Evolutionary conservation across 305 asterid genomes (phyloP), one percentile per base, ranked within the genome.

Genomic region (Fraxinus latifolia): DNA sequence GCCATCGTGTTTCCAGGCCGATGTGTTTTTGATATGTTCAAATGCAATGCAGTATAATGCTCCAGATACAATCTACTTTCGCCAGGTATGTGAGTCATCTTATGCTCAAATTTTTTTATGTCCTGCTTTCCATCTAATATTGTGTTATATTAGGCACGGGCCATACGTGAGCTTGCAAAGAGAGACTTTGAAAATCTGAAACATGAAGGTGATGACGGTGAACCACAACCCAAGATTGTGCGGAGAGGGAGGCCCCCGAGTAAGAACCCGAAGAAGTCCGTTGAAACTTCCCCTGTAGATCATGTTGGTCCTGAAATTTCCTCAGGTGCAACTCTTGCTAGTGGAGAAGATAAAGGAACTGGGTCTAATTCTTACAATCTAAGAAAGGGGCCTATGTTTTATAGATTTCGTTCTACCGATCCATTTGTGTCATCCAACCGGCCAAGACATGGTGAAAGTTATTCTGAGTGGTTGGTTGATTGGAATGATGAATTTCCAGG

Each of bases 401-500:
- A 84, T 83, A 91, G 87, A 84, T 84, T 83, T 80, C 88, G 89
- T 55, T 86, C 91, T 31, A 76, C 89, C 19, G 97, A 96, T 60
- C 88, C 89, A 50, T 79, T 76, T 34, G 77, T 83, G 36, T 62
- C 80, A 42, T 60, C 60, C 21, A 65, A 85, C 77, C 85, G 91
- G 68, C 86, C 91, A 44, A 89, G 93, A 80, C 90, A 91, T 86
- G 94, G 99, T 74, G 99, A 91, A 81, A 91, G 87, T 86, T 81
- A 87, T 82, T 87, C 95, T 4, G 98, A 93, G 17, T 91, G 87
- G 89, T 77, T 76, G 42, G 87, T 84, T 50, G 97, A 95, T 27
- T 95, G 99, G 99, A 95, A 91, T 83, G 83, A 87, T 19, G 99
- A 94, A 84, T 95, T 95, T 85, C 99, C 99, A 93, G 98, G 98